Evolutionary conservation across 2,329 filamentous ascomycete species (phyloP).

Genomic region (Xylariaceae sp.): DNA sequence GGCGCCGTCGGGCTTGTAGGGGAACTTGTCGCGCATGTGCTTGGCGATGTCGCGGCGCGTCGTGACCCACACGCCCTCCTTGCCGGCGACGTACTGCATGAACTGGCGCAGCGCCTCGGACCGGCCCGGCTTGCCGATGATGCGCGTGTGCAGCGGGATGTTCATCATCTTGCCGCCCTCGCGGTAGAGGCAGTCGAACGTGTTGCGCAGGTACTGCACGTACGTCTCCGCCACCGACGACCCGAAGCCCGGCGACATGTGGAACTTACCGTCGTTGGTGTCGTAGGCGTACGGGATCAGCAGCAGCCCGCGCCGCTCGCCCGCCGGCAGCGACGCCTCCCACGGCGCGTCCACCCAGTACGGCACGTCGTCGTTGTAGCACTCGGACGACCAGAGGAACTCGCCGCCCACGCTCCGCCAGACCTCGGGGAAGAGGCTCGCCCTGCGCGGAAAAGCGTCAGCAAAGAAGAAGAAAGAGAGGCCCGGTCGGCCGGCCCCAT

Average conservation of each 20-base stretch:
- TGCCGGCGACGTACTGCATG: constrained; percentile 29
- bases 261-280: constrained; percentile 25
- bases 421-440: constrained; percentile 17
- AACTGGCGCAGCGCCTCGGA: constrained; percentile 31
- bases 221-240: constrained; percentile 29
- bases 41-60: constrained; percentile 33
- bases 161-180: constrained; percentile 36
- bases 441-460: not conserved
- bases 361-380: constrained; percentile 22
- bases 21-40: constrained; percentile 31
- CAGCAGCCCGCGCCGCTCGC: constrained; percentile 29
- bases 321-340: constrained; percentile 19
- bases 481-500: too few relatives aligned
- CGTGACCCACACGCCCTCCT: constrained; percentile 30
- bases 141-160: constrained; percentile 31
- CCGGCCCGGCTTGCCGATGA: constrained; percentile 32
- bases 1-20: constrained; percentile 24
- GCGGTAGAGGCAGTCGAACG: constrained; percentile 32
- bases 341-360: constrained; percentile 22
- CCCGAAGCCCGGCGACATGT: constrained; percentile 34
- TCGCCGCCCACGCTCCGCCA: constrained; percentile 20
- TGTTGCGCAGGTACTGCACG: constrained; percentile 33
- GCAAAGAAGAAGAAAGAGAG: too few relatives aligned
- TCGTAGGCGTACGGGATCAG: constrained; percentile 31
- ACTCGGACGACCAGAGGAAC: constrained; percentile 22